Conservation (phyloP, 2,329 filamentous ascomycete genomes). For the Aspergillus oerlinghausenensis region DNA sequence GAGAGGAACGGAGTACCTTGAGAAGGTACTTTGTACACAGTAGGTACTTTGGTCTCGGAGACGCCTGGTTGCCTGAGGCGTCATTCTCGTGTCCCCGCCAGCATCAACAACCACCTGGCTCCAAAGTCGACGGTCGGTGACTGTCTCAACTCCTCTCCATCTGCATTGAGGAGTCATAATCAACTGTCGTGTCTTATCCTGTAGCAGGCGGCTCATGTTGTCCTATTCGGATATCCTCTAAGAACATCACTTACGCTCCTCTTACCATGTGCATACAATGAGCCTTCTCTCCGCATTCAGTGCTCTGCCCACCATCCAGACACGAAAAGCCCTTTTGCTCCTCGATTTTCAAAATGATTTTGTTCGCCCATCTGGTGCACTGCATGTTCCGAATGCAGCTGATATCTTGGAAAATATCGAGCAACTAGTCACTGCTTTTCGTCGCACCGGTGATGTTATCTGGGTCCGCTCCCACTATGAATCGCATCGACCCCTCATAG, state of each 20-base stretch:
- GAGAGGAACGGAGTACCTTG: no score
- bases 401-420: slow-evolving; percentile 65
- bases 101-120: neutral
- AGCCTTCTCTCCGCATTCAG: slow-evolving; percentile 26
- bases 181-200: neutral
- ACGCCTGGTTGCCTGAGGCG: neutral
- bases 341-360: slow-evolving; percentile 93
- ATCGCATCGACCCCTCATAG: slow-evolving; percentile 54
- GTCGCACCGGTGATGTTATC: slow-evolving; percentile 67
- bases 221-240: neutral
- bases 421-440: slow-evolving; percentile 66
- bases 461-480: slow-evolving; percentile 80
- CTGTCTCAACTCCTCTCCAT: neutral
- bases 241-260: neutral
- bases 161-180: neutral
- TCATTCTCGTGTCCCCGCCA: neutral
- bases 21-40: neutral
- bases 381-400: slow-evolving; percentile 60
- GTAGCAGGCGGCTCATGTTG: neutral
- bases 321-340: slow-evolving; percentile 68
- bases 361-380: slow-evolving; percentile 60
- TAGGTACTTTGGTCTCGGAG: neutral
- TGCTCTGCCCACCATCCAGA: slow-evolving; percentile 48
- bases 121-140: neutral
- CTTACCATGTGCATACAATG: slow-evolving; percentile 29